These are phyloP conservation scores for Aspergillus sp. DNA, from an alignment of 2,329 filamentous ascomycete species.

Conservation along the genomic window DNA sequence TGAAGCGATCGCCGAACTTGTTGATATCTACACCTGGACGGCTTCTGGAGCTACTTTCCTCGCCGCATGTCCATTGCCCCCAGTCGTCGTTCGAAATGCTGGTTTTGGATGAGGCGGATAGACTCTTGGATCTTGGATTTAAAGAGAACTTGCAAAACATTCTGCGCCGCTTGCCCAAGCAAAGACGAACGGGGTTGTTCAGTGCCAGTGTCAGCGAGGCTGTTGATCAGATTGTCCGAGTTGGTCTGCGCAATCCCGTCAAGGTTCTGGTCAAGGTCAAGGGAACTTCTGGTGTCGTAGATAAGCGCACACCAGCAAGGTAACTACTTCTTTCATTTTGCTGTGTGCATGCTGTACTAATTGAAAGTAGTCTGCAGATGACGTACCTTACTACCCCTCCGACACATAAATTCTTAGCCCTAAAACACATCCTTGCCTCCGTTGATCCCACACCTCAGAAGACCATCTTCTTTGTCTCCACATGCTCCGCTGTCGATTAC, in stretches of 20 bases:
- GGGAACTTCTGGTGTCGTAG: constrained; percentile 66
- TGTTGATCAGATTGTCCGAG: constrained; percentile 84
- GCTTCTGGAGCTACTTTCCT: constrained; percentile 79
- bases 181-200: constrained; percentile 87
- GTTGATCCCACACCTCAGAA: constrained; percentile 74
- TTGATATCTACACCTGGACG: constrained; percentile 88
- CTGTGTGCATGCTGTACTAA: constrained; percentile 9
- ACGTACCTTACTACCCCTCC: constrained; percentile 72
- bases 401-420: constrained; percentile 71
- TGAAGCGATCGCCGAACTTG: constrained; percentile 80
- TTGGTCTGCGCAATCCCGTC: constrained; percentile 88
- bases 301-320: constrained; percentile 82
- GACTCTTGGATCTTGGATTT: constrained; percentile 88
- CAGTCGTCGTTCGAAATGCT: constrained; percentile 88
- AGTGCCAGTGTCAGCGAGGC: constrained; percentile 95
- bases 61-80: constrained; percentile 79
- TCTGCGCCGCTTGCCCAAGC: constrained; percentile 78
- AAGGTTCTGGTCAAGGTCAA: constrained; percentile 94
- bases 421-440: constrained; percentile 65
- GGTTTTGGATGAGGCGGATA: constrained; percentile 90
- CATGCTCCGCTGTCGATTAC: constrained; percentile 92
- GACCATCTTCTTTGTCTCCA: constrained; percentile 87
- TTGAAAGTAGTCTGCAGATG: constrained; percentile 66
- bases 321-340: constrained; percentile 12
- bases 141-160: constrained; percentile 87